Evolutionary conservation across 352 stramenopile species (phyloP).

Genomic region (Phytophthora nicotianae): DNA sequence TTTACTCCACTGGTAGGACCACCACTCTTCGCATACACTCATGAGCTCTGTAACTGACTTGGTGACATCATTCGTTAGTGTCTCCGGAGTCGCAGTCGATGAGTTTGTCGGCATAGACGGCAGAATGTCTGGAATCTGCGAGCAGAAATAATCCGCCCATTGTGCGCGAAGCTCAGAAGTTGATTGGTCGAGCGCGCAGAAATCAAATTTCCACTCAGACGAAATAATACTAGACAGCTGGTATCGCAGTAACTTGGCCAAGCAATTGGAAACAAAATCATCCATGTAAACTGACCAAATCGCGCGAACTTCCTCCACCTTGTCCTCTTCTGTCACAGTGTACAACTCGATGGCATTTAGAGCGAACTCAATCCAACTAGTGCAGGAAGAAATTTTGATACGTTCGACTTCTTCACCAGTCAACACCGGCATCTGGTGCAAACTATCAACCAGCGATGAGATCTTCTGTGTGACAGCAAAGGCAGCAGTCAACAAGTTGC

Average conservation of each 20-base stretch:
- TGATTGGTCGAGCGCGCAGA: conserved; percentile 5
- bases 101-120: conserved; percentile 27
- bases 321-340: conserved; percentile 2
- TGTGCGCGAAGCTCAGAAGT: conserved; percentile 1
- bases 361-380: conserved; percentile 28
- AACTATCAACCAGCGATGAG: conserved; percentile 11
- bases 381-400: conserved; percentile 19
- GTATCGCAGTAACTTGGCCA: conserved; percentile 35
- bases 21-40: conserved; percentile 28
- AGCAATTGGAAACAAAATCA: conserved; percentile 27
- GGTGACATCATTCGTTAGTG: conserved; percentile 14
- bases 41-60: conserved; percentile 23
- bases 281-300: conserved; percentile 30
- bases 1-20: conserved; percentile 20
- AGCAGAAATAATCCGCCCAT: conserved; percentile 38
- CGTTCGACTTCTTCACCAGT: conserved; percentile 11
- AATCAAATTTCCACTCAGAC: conserved; percentile 57
- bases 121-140: conserved; percentile 43
- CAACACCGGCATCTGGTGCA: conserved; percentile 14
- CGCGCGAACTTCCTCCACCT: conserved; percentile 4
- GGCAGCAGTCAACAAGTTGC: conserved; percentile 29
- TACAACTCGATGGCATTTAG: conserved; percentile 19
- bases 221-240: conserved; percentile 38
- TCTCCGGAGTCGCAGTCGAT: conserved; percentile 12
- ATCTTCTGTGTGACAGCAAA: conserved; percentile 32